phyloP scores from a whole-genome alignment of 805 yeast genomes.

The Debaryomyces hansenii region DNA sequence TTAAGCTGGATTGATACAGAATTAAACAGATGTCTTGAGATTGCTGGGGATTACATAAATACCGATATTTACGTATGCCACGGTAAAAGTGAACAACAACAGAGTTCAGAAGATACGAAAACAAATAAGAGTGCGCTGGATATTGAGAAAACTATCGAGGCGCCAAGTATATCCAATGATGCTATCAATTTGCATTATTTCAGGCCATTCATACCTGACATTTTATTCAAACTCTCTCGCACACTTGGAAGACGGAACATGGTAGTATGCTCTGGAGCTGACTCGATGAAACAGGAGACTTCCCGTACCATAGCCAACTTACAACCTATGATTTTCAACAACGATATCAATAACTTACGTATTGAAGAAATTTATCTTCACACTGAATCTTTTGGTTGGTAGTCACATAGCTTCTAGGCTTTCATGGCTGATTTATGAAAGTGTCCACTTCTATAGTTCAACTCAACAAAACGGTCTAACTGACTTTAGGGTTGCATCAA shows the following conservation, averaged over 20 bases:
- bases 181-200: slow-evolving; percentile 13
- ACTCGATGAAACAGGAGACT: slow-evolving; percentile 35
- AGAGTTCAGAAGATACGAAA: not conserved
- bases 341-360: slow-evolving; percentile 18
- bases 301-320: slow-evolving; percentile 40
- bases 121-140: slow-evolving; percentile 1
- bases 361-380: slow-evolving; percentile 50
- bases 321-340: slow-evolving; percentile 35
- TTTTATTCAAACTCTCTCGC: slow-evolving; percentile 14
- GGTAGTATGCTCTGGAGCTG: slow-evolving; percentile 48
- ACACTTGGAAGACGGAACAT: slow-evolving; percentile 32
- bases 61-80: slow-evolving; percentile 24
- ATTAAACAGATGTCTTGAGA: slow-evolving; percentile 22
- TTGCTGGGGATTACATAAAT: slow-evolving; percentile 26
- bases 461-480: too few species aligned
- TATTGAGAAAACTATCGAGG: slow-evolving; percentile 5
- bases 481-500: too few species aligned
- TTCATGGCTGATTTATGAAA: not conserved
- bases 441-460: not conserved
- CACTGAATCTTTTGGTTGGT: slow-evolving; percentile 53
- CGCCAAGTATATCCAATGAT: not conserved
- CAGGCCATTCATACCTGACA: slow-evolving; percentile 19
- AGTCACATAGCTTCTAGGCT: slow-evolving; percentile 6
- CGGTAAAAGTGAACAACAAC: not conserved
- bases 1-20: slow-evolving; percentile 44